A percentile compares a stretch with the other conserved stretches of the same genome.
Evolutionary conservation across 140 eudicot genomes (phyloP).

Genomic region (Ambrosia hybrid): DNA sequence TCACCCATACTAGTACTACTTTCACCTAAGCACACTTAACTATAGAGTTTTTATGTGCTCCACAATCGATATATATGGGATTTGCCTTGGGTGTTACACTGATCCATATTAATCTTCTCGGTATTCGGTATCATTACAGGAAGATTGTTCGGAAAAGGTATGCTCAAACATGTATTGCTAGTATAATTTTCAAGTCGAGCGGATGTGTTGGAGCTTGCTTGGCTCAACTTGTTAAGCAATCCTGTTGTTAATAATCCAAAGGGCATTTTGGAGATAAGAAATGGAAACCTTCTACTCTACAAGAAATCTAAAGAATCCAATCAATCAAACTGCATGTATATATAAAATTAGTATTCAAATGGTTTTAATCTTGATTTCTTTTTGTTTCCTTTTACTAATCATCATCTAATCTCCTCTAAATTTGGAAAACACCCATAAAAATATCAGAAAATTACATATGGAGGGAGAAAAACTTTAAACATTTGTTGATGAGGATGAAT

Average conservation of each 20-base stretch:
- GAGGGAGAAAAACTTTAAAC: conserved; percentile 21
- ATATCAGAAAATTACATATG: conserved; percentile 3
- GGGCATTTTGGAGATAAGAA: background rate
- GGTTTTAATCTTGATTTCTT: conserved; percentile 1
- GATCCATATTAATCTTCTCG: no score
- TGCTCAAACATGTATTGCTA: no score
- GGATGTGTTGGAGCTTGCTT: no score
- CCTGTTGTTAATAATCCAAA: background rate
- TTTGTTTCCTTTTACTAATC: conserved; percentile 19
- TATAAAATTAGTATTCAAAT: conserved; percentile 15
- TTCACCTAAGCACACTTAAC: no score
- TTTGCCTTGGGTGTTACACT: no score
- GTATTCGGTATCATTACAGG: no score
- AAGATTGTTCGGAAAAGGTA: no score
- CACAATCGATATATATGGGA: no score
- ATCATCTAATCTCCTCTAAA: conserved; percentile 16
- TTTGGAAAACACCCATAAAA: conserved; percentile 8
- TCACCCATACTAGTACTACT: no score
- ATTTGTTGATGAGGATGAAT: conserved; percentile 47
- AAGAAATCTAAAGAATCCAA: conserved; percentile 1
- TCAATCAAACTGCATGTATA: conserved; percentile 3
- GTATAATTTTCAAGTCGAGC: no score
- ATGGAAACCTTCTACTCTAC: background rate
- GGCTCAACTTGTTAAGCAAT: no score
- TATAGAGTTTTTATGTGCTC: no score